phyloP scores from a whole-genome alignment of 371 early-diverging fungal species.

The Syncephalastrum racemosum region DNA sequence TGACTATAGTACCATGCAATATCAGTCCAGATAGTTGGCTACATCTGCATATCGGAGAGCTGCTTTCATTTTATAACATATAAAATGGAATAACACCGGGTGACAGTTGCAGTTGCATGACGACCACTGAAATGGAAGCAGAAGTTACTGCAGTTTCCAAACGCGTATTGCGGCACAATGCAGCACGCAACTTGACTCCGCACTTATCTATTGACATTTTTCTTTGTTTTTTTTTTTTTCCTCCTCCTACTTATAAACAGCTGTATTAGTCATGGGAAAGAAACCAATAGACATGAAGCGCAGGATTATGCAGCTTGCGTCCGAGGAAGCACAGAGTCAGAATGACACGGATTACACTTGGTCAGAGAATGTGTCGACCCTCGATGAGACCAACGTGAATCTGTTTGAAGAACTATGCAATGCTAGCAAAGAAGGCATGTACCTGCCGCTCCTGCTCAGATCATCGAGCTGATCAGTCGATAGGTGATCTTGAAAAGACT shows the following conservation, averaged over 20 bases:
- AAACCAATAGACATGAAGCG: constrained; percentile 17
- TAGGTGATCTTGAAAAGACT: constrained; percentile 33
- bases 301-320: constrained; percentile 21
- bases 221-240: not conserved
- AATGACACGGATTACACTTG: constrained; percentile 2
- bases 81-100: too few relatives aligned
- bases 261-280: constrained; percentile 7
- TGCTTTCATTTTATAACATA: too few relatives aligned
- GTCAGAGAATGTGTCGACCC: constrained; percentile 16
- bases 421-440: constrained; percentile 32
- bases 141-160: too few relatives aligned
- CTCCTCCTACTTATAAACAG: not conserved
- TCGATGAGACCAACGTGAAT: constrained; percentile 12
- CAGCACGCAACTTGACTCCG: too few relatives aligned
- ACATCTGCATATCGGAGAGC: too few relatives aligned
- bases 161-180: too few relatives aligned
- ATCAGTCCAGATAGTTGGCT: too few relatives aligned
- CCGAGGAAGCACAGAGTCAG: constrained; percentile 5
- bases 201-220: too few relatives aligned
- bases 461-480: not conserved
- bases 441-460: not conserved
- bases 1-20: too few relatives aligned
- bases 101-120: too few relatives aligned
- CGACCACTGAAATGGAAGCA: too few relatives aligned
- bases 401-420: constrained; percentile 39